Conservation (phyloP, 495 filamentous ascomycete species). For the Delitschia confertaspora region DNA sequence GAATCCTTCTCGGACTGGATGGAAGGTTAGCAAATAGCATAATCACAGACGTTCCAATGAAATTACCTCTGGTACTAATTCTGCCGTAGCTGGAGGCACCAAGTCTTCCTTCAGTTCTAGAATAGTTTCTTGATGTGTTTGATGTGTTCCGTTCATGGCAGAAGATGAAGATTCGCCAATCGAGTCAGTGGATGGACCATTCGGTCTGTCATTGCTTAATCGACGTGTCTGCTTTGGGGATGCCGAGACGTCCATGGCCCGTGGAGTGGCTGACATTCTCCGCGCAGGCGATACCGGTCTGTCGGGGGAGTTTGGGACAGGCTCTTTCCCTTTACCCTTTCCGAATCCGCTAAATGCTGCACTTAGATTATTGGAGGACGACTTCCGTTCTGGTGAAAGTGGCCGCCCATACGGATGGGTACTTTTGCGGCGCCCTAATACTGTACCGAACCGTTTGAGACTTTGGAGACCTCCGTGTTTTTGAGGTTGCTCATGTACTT, state of each 20-base stretch:
- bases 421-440: constrained; percentile 32
- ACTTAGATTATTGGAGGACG: constrained; percentile 25
- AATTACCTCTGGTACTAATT: constrained; percentile 16
- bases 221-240: constrained; percentile 23
- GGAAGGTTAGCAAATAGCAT: constrained; percentile 1
- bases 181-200: constrained; percentile 18
- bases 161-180: constrained; percentile 8
- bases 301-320: constrained; percentile 9
- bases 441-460: constrained; percentile 37
- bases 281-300: constrained; percentile 20
- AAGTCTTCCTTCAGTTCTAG: constrained; percentile 31
- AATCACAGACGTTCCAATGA: neutral
- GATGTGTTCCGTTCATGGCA: constrained; percentile 23
- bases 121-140: constrained; percentile 20
- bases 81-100: constrained; percentile 23
- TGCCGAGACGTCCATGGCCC: constrained; percentile 17
- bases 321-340: constrained; percentile 24
- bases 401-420: constrained; percentile 30
- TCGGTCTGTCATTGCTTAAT: constrained; percentile 13
- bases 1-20: constrained; percentile 45
- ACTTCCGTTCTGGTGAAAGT: constrained; percentile 34
- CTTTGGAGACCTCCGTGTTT: constrained; percentile 31
- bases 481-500: constrained; percentile 31
- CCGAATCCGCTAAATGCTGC: constrained; percentile 22
- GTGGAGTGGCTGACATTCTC: constrained; percentile 21